Percentiles rank a stretch among this genome's conserved stretches.
These are phyloP conservation scores for Kondoa subrosea DNA, from an alignment of 768 basidiomycete genomes.

Conservation along the genomic window DNA sequence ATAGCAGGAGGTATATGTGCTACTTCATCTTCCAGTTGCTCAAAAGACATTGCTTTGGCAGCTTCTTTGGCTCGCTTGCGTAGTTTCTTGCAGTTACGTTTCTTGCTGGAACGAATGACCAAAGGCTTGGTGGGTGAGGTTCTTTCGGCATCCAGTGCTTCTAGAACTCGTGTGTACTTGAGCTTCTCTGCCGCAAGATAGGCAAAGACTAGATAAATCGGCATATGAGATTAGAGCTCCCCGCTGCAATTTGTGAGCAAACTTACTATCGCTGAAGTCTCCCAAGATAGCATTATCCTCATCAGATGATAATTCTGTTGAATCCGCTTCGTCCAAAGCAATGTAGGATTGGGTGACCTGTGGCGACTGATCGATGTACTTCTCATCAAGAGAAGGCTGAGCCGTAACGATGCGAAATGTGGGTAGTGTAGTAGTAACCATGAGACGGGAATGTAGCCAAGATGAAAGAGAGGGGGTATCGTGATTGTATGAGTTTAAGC, in stretches of 20 bases:
- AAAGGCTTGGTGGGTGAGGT: not conserved
- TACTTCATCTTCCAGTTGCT: not conserved
- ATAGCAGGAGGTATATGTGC: not conserved
- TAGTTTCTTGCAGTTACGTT: not conserved
- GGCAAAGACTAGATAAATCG: not conserved
- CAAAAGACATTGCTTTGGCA: not conserved
- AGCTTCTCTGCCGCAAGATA: not conserved
- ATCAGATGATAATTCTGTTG: not conserved
- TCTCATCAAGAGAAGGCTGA: not conserved
- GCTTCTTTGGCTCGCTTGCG: not conserved
- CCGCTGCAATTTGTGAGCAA: not conserved
- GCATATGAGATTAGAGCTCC: not conserved
- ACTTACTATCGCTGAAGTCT: slow-evolving; percentile 1
- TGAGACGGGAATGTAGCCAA: too few species aligned
- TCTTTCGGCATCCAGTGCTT: not conserved
- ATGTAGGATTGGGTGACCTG: not conserved
- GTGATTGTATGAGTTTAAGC: not conserved
- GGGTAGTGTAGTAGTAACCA: not conserved
- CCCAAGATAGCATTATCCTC: not conserved
- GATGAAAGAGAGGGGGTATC: not conserved
- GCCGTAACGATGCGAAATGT: not conserved
- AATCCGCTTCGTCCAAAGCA: not conserved
- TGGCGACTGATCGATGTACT: not conserved
- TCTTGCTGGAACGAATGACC: not conserved
- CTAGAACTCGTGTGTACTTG: not conserved